phyloP scores from a whole-genome alignment of 495 filamentous ascomycete species.

The Penicillium salamii region DNA sequence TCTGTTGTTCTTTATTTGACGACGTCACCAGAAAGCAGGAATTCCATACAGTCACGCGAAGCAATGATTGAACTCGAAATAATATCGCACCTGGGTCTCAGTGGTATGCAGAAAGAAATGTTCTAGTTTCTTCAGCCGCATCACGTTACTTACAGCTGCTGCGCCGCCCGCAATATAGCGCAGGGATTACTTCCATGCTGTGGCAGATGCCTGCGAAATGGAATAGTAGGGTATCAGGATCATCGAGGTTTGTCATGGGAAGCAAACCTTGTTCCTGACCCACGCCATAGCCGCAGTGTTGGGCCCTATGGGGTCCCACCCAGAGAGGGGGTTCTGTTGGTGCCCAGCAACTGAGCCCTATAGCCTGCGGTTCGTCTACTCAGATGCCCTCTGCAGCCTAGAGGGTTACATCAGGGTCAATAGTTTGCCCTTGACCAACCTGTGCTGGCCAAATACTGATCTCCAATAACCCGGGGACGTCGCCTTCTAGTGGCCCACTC shows the following conservation, averaged over 20 bases:
- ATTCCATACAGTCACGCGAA: too few species aligned
- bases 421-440: slow-evolving; percentile 16
- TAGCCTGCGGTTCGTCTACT: slow-evolving; percentile 2
- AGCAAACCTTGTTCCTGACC: slow-evolving; percentile 16
- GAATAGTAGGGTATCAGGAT: slow-evolving; percentile 6
- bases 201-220: slow-evolving; percentile 17
- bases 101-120: too few species aligned
- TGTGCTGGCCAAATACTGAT: slow-evolving; percentile 7
- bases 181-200: background rate
- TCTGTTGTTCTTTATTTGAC: too few species aligned
- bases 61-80: too few species aligned
- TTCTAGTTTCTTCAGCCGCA: background rate
- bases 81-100: too few species aligned
- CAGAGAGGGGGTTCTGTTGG: slow-evolving; percentile 18
- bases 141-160: background rate
- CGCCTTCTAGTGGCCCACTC: slow-evolving; percentile 31
- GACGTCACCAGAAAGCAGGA: too few species aligned
- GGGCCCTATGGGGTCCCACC: slow-evolving; percentile 24
- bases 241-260: slow-evolving; percentile 22
- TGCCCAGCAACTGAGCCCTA: slow-evolving; percentile 21
- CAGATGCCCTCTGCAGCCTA: slow-evolving; percentile 19
- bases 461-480: slow-evolving; percentile 12
- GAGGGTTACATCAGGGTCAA: slow-evolving; percentile 16
- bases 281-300: slow-evolving; percentile 29
- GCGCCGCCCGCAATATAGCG: background rate